These are phyloP conservation scores for Astrothelium macrocarpum DNA, from an alignment of 495 filamentous ascomycete species.

Conservation along the genomic window DNA sequence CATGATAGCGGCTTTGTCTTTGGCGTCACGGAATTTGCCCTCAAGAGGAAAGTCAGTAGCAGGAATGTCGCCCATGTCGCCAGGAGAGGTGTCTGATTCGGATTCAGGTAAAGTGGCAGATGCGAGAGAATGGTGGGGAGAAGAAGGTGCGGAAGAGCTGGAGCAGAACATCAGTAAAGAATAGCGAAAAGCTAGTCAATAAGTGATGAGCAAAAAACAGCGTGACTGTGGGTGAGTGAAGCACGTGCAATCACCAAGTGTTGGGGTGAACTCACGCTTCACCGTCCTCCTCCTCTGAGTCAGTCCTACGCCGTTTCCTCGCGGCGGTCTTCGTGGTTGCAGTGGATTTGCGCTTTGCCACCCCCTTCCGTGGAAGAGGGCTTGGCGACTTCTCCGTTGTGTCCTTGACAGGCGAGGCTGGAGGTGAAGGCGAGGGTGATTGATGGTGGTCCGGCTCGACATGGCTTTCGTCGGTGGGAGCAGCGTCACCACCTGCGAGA, in stretches of 20 bases:
- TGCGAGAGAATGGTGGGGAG: conserved; percentile 57
- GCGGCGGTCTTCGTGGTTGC: conserved; percentile 30
- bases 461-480: conserved; percentile 18
- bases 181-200: conserved; percentile 7
- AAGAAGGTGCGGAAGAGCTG: conserved; percentile 55
- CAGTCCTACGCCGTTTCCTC: conserved; percentile 41
- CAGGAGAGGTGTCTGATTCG: conserved; percentile 54
- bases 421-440: conserved; percentile 16
- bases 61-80: conserved; percentile 37
- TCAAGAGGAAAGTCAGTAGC: conserved; percentile 71
- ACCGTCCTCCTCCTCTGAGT: conserved; percentile 67
- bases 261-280: conserved; percentile 60
- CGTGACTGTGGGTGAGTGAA: neutral
- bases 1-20: conserved; percentile 76
- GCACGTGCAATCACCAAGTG: conserved; percentile 1
- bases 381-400: neutral
- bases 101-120: conserved; percentile 89
- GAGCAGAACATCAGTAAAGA: conserved; percentile 17
- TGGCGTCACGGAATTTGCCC: conserved; percentile 67
- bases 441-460: conserved; percentile 9
- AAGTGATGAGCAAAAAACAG: conserved; percentile 7
- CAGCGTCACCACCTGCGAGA: conserved; percentile 21
- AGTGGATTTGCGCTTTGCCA: conserved; percentile 36
- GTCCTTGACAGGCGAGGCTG: neutral
- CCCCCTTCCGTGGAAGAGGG: conserved; percentile 23